Percentiles rank a stretch among this genome's conserved stretches.
These are phyloP conservation scores for Phlebiopsis flavidoalba DNA, from an alignment of 768 basidiomycete species.

Conservation along the genomic window DNA sequence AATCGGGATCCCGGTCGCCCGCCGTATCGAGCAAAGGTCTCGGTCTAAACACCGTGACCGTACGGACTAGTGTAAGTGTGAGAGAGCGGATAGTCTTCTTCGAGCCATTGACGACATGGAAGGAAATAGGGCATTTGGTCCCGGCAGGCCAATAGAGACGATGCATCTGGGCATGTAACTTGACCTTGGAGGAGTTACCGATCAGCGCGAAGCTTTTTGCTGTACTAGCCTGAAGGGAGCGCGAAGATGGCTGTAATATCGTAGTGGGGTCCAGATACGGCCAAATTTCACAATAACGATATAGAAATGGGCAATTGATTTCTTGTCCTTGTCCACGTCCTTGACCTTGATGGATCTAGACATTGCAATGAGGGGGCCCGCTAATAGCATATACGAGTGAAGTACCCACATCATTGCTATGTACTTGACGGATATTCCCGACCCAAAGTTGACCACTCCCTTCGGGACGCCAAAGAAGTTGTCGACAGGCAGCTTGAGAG, in stretches of 20 bases:
- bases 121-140: conserved; percentile 63
- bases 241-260: conserved; percentile 54
- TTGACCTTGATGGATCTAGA: conserved; percentile 71
- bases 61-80: conserved; percentile 58
- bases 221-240: conserved; percentile 53
- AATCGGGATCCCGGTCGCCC: conserved; percentile 41
- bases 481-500: conserved; percentile 58
- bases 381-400: neutral
- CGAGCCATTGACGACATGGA: conserved; percentile 64
- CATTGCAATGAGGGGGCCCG: neutral
- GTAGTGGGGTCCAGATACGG: conserved; percentile 61
- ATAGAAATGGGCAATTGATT: conserved; percentile 91
- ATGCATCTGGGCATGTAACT: conserved; percentile 61
- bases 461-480: conserved; percentile 48
- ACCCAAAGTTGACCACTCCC: conserved; percentile 48
- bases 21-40: conserved; percentile 30
- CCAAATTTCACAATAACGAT: conserved; percentile 76
- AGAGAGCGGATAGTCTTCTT: conserved; percentile 63
- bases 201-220: conserved; percentile 56
- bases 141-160: conserved; percentile 81
- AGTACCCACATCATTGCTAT: conserved; percentile 70
- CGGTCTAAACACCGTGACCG: conserved; percentile 62
- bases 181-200: conserved; percentile 51
- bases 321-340: conserved; percentile 49
- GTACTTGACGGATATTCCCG: conserved; percentile 67